Evolutionary conservation across 1,139 yeast species (phyloP).

Genomic region (Meyerozyma elateridarum): DNA sequence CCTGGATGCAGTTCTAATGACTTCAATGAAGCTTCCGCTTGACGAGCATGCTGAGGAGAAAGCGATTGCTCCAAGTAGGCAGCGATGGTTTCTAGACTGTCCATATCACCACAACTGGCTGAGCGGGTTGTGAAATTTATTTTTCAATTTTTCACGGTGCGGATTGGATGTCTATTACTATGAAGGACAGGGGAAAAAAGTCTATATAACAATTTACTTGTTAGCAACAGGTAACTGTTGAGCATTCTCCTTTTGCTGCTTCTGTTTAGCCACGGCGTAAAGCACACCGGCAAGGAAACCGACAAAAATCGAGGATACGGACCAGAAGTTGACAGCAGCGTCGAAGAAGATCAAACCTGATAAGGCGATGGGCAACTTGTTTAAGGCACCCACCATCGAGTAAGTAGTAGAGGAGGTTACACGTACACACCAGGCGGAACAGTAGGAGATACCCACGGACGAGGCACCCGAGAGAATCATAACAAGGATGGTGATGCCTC

Average conservation of each 20-base stretch:
- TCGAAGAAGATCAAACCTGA: slow-evolving; percentile 92
- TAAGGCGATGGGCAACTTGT: slow-evolving; percentile 94
- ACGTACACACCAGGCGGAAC: slow-evolving; percentile 99
- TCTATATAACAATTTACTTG: slow-evolving; percentile 13
- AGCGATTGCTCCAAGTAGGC: slow-evolving; percentile 47
- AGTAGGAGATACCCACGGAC: slow-evolving; percentile 94
- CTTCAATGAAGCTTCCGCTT: slow-evolving; percentile 57
- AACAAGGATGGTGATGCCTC: slow-evolving; percentile 65
- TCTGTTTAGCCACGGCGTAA: slow-evolving; percentile 86
- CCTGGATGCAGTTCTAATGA: slow-evolving; percentile 63
- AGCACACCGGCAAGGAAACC: slow-evolving; percentile 95
- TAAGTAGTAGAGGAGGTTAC: slow-evolving; percentile 97
- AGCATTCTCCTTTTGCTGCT: slow-evolving; percentile 50
- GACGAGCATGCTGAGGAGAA: slow-evolving; percentile 49
- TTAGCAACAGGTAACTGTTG: slow-evolving; percentile 33
- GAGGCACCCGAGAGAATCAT: slow-evolving; percentile 92
- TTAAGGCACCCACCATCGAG: slow-evolving; percentile 98
- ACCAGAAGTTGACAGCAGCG: slow-evolving; percentile 90
- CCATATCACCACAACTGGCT: slow-evolving; percentile 9
- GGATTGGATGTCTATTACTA: slow-evolving; percentile 4
- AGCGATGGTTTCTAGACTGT: slow-evolving; percentile 40
- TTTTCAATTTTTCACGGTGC: too few species aligned
- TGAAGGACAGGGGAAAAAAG: slow-evolving; percentile 2
- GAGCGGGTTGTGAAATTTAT: slow-evolving; percentile 10
- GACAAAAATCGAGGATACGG: slow-evolving; percentile 81